A percentile compares a stretch with the other conserved stretches of the same genome.
Conservation (phyloP, 768 basidiomycete species). For the Rubroboletus satanas region DNA sequence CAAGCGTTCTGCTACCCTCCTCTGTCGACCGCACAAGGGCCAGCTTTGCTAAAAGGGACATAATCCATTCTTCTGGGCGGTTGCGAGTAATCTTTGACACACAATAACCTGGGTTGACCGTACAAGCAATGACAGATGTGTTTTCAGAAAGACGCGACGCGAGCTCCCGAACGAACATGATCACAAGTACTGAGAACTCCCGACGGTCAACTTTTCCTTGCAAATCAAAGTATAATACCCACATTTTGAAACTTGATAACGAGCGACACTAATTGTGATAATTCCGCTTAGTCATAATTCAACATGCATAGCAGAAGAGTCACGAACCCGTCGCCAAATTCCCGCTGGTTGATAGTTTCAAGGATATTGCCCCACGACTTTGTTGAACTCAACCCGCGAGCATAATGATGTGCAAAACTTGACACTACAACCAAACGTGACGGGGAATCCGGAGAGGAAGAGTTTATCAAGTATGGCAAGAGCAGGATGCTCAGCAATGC, state of each 20-base stretch:
- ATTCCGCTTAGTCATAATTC: background rate
- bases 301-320: background rate
- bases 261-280: slow-evolving; percentile 6
- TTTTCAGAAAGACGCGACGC: slow-evolving; percentile 22
- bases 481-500: slow-evolving; percentile 33
- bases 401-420: slow-evolving; percentile 27
- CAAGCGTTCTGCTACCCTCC: slow-evolving; percentile 33
- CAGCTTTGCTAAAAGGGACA: slow-evolving; percentile 2
- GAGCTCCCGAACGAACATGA: slow-evolving; percentile 36
- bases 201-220: background rate
- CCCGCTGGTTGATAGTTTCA: slow-evolving; percentile 19
- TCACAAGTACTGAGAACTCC: slow-evolving; percentile 23
- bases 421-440: slow-evolving; percentile 31
- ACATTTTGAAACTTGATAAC: slow-evolving; percentile 29
- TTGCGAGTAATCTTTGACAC: slow-evolving; percentile 26
- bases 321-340: slow-evolving; percentile 22
- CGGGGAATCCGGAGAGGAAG: slow-evolving; percentile 19
- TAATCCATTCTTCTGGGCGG: background rate
- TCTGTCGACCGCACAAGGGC: slow-evolving; percentile 29
- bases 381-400: background rate
- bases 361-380: slow-evolving; percentile 19
- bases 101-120: slow-evolving; percentile 35
- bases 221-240: background rate
- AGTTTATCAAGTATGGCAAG: slow-evolving; percentile 31
- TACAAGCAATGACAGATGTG: slow-evolving; percentile 22